These are phyloP conservation scores for Arachis stenosperma DNA, from an alignment of 306 rosid species.

Conservation along the genomic window DNA sequence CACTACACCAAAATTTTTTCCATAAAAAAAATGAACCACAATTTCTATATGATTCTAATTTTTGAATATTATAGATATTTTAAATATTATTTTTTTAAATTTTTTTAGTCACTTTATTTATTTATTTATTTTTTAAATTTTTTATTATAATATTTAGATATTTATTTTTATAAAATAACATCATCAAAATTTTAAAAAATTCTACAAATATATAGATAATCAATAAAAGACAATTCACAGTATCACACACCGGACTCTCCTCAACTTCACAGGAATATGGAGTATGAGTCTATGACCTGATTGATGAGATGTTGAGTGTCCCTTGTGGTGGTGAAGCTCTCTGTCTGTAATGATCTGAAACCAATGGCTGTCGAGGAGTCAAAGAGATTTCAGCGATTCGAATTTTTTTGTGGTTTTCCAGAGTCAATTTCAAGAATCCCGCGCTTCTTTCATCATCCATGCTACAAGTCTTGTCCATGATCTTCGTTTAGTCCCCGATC, in stretches of 20 bases:
- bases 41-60: no score
- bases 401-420: conserved; percentile 42
- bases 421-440: conserved; percentile 58
- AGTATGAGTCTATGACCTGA: conserved; percentile 45
- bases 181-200: no score
- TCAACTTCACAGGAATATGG: conserved; percentile 50
- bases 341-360: conserved; percentile 51
- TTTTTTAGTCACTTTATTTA: no score
- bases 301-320: conserved; percentile 54
- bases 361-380: conserved; percentile 40
- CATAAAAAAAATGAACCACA: no score
- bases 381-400: conserved; percentile 54
- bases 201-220: no score
- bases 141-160: no score
- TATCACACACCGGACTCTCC: conserved; percentile 55
- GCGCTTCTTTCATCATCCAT: conserved; percentile 51
- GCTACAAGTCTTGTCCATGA: conserved; percentile 41
- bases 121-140: no score
- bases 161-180: no score
- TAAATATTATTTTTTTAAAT: no score
- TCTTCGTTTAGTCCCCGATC: conserved; percentile 44
- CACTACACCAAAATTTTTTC: no score
- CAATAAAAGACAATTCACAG: conserved; percentile 60
- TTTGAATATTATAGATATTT: no score
- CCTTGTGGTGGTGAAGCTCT: conserved; percentile 52